Percentiles rank a stretch among this genome's conserved stretches.
phyloP scores from a whole-genome alignment of 352 stramenopile genomes.

The Phytopythium aichiense region DNA sequence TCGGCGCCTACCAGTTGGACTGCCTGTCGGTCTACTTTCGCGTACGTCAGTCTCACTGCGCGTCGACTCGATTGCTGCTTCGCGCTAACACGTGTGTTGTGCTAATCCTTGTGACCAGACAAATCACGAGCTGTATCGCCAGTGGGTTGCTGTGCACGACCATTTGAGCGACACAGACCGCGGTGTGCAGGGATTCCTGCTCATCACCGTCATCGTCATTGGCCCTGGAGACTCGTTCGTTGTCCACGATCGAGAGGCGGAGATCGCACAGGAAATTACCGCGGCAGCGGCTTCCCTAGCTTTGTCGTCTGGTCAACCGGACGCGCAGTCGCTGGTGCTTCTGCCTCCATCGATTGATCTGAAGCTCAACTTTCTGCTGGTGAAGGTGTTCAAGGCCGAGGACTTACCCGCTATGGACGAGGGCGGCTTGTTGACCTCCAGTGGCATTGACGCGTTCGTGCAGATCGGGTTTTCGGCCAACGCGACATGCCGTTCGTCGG shows the following conservation, averaged over 20 bases:
- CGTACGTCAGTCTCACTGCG: conserved; percentile 19
- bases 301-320: background rate
- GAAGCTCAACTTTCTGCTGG: conserved; percentile 73
- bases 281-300: conserved; percentile 8
- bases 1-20: conserved; percentile 84
- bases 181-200: conserved; percentile 80
- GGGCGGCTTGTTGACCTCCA: conserved; percentile 19
- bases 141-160: conserved; percentile 91
- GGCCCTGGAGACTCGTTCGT: conserved; percentile 61
- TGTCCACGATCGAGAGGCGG: conserved; percentile 66
- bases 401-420: conserved; percentile 82
- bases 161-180: conserved; percentile 78
- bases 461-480: conserved; percentile 67
- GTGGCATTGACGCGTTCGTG: conserved; percentile 82
- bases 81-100: background rate
- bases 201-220: conserved; percentile 65
- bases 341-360: conserved; percentile 75
- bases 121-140: conserved; percentile 84
- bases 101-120: conserved; percentile 20
- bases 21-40: conserved; percentile 67
- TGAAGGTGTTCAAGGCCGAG: conserved; percentile 74
- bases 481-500: conserved; percentile 32
- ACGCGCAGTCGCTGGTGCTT: conserved; percentile 46
- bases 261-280: conserved; percentile 51
- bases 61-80: background rate